Conservation (phyloP, 2,329 filamentous ascomycete species). For the Fusarium anguioides region DNA sequence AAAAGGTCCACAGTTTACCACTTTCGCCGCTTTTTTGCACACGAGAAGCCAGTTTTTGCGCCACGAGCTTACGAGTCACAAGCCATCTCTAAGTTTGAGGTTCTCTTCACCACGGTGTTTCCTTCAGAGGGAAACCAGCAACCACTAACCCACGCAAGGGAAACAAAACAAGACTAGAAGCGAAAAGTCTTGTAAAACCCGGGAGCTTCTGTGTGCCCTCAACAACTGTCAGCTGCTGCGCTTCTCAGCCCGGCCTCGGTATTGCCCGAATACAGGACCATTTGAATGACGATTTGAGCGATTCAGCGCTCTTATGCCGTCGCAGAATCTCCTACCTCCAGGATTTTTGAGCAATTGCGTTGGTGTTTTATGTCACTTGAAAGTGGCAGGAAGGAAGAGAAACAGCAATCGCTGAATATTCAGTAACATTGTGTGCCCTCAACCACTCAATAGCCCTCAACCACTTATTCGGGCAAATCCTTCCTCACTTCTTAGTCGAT, state of each 20-base stretch:
- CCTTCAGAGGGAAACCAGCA: conserved; percentile 8
- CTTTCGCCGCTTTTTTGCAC: conserved; percentile 30
- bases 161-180: conserved; percentile 22
- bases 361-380: not conserved
- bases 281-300: conserved; percentile 1
- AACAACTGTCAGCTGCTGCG: conserved; percentile 28
- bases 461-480: not conserved
- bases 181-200: conserved; percentile 21
- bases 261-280: conserved; percentile 10
- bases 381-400: conserved; percentile 6
- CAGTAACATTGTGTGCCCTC: conserved; percentile 13
- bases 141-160: conserved; percentile 20
- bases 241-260: conserved; percentile 14
- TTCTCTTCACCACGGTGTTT: conserved; percentile 24
- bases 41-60: conserved; percentile 34
- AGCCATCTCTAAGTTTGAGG: conserved; percentile 20
- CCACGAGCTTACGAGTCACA: conserved; percentile 42
- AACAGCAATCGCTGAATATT: not conserved
- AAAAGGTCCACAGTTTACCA: conserved; percentile 35
- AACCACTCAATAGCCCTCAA: conserved; percentile 4
- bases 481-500: conserved; percentile 1
- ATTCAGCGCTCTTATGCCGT: not conserved
- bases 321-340: not conserved
- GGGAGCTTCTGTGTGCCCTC: conserved; percentile 10
- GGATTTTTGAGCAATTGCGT: not conserved